Evolutionary conservation across 2,329 filamentous ascomycete genomes (phyloP).

Genomic region (Colletotrichum theobromicola): DNA sequence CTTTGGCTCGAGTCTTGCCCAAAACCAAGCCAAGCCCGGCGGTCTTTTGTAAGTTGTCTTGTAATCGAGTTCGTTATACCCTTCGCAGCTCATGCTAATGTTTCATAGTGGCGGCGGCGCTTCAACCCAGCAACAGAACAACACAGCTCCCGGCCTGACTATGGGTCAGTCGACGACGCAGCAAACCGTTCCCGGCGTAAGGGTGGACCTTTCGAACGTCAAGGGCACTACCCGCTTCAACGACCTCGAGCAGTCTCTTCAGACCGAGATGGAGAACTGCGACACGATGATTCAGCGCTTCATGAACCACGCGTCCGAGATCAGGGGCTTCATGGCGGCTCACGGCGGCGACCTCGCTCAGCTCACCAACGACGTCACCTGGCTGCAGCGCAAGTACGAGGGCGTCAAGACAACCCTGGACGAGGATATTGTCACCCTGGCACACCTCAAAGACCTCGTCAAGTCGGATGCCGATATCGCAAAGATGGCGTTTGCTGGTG

Average conservation of each 20-base stretch:
- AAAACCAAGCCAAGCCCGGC: slow-evolving; percentile 17
- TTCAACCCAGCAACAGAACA: slow-evolving; percentile 14
- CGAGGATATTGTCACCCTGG: slow-evolving; percentile 67
- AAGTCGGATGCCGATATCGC: slow-evolving; percentile 73
- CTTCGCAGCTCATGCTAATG: neutral
- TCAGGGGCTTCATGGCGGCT: slow-evolving; percentile 69
- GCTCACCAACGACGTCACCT: slow-evolving; percentile 51
- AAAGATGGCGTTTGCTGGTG: slow-evolving; percentile 73
- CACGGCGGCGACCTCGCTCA: slow-evolving; percentile 55
- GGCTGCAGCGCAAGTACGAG: slow-evolving; percentile 54
- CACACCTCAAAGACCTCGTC: slow-evolving; percentile 63
- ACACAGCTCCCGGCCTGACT: slow-evolving; percentile 37
- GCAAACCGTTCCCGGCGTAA: slow-evolving; percentile 71
- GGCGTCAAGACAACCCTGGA: slow-evolving; percentile 50
- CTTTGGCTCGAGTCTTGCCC: slow-evolving; percentile 39
- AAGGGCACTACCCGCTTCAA: slow-evolving; percentile 90
- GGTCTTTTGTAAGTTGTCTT: slow-evolving; percentile 34
- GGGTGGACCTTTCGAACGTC: slow-evolving; percentile 79
- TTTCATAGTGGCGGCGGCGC: neutral
- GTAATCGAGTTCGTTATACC: no score
- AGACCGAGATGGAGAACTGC: slow-evolving; percentile 77
- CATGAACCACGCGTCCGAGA: slow-evolving; percentile 78
- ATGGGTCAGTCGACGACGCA: slow-evolving; percentile 59
- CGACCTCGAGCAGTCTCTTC: slow-evolving; percentile 83
- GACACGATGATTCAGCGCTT: slow-evolving; percentile 83